Base-by-base conservation (phyloP, 2,329 filamentous ascomycete genomes). In the Colletotrichum cuscutae region DNA sequence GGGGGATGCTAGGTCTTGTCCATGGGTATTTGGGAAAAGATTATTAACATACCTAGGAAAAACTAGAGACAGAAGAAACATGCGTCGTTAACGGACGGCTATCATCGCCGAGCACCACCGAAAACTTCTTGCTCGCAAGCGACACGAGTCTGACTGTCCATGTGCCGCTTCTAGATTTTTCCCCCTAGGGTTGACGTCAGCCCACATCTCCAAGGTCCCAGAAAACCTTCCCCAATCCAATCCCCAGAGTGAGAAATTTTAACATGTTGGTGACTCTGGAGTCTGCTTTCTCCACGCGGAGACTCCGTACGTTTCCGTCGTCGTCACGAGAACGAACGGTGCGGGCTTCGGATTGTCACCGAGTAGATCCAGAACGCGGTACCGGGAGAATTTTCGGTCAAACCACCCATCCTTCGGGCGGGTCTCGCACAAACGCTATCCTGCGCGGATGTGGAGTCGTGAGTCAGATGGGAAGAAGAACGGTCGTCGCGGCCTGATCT, bases 401-500 rank as follows among this genome's bases (percentile, higher is more conserved):
- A 65, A 65, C 52, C 52, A 46, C 32, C 62, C 52, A n/a, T 19
- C 52, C 22, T 46, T 46, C 32, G n/a, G 54, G 62, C 52, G 52
- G 52, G 52, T 26, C 62, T 57, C 30, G 15, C 19, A 24, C 52
- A 65, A 65, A 28, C 52, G 52, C 32, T 65, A 24, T 54, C 62
- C 52, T 65, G 52, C 52, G 22, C 5, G 24, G 22, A 28, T 65
- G 62, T 65, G 62, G 62, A 30, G 62, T 65, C 32, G 30, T 52
- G 62, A 65, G 62, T 65, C 62, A 65, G 32, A 24, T 65, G 32
- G 52, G 52, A 22, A 46, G 49, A 24, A 63, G 46, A 63, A 53
- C 28, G 22, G 22, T 56, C n/a, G 32, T 30, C 24, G 19, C 62
- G 62, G 32, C 32, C 35, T 22, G 9, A 15, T 57, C 52, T 42